Conservation (phyloP, 768 basidiomycete species). For the Gyrodon lividus region DNA sequence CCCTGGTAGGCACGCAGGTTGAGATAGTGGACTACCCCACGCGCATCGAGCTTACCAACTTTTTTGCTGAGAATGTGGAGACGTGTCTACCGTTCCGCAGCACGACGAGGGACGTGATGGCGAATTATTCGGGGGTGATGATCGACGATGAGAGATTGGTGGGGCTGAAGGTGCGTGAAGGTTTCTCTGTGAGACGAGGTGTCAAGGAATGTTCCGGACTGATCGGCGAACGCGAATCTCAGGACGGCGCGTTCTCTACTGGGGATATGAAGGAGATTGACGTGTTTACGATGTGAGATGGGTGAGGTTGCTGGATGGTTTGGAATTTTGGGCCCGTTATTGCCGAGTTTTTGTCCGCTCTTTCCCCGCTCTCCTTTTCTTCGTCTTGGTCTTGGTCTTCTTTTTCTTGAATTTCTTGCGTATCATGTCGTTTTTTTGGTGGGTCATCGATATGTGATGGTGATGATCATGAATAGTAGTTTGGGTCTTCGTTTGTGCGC, state of each 20-base stretch:
- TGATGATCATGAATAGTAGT: no score
- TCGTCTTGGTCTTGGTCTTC: no score
- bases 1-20: no score
- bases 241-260: conserved; percentile 28
- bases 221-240: not conserved
- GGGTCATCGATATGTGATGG: no score
- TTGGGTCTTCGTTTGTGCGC: no score
- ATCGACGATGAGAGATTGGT: conserved; percentile 42
- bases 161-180: conserved; percentile 38
- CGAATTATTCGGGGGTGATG: conserved; percentile 40
- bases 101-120: conserved; percentile 18
- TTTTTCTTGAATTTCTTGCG: no score
- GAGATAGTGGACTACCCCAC: conserved; percentile 12
- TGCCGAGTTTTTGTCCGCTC: no score
- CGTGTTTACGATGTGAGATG: conserved; percentile 32
- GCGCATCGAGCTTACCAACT: conserved; percentile 6
- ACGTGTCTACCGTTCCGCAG: conserved; percentile 34
- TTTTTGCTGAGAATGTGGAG: conserved; percentile 28
- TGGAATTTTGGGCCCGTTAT: no score
- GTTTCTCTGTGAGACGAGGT: not conserved
- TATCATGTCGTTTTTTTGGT: no score
- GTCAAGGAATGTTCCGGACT: not conserved
- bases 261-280: conserved; percentile 35
- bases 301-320: no score
- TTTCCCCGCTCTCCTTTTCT: no score